Conservation (phyloP, 768 basidiomycete species). For the Butyriboletus loyo region DNA sequence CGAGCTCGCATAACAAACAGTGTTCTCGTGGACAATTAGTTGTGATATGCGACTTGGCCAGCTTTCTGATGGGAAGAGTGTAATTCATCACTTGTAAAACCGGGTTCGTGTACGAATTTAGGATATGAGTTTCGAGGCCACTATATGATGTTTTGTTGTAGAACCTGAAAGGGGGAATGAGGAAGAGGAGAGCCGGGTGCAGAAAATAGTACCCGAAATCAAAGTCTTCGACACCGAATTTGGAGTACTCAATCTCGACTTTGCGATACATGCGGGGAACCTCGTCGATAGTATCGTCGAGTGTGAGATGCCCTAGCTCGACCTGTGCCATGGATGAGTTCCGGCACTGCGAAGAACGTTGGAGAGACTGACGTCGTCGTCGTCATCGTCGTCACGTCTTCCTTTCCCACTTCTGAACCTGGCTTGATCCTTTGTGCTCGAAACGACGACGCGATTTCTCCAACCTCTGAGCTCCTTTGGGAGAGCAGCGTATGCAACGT, state of each 20-base stretch:
- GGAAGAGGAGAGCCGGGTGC: neutral
- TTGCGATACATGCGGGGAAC: constrained; percentile 83
- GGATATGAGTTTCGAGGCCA: constrained; percentile 94
- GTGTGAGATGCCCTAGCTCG: constrained; percentile 51
- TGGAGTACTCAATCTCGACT: constrained; percentile 97
- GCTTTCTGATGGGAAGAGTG: constrained; percentile 64
- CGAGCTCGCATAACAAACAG: constrained; percentile 92
- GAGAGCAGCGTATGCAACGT: constrained; percentile 83
- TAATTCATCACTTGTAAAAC: constrained; percentile 91
- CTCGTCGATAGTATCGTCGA: constrained; percentile 52
- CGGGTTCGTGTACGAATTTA: constrained; percentile 95
- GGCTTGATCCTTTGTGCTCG: constrained; percentile 54
- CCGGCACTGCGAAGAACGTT: neutral
- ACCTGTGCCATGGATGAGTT: constrained; percentile 32
- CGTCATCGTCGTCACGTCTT: constrained; percentile 43
- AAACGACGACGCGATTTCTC: constrained; percentile 65
- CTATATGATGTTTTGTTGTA: constrained; percentile 91
- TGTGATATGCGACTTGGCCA: constrained; percentile 91
- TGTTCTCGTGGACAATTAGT: constrained; percentile 87
- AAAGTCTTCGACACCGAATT: constrained; percentile 98
- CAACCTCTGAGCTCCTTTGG: constrained; percentile 83
- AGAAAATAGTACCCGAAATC: constrained; percentile 74
- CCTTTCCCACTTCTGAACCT: constrained; percentile 84
- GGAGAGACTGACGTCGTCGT: constrained; percentile 38
- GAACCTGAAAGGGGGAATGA: constrained; percentile 49